Percentiles rank a stretch among this genome's conserved stretches.
Evolutionary conservation across 345 rosid genomes (phyloP).

Genomic region (Mercurialis annua): DNA sequence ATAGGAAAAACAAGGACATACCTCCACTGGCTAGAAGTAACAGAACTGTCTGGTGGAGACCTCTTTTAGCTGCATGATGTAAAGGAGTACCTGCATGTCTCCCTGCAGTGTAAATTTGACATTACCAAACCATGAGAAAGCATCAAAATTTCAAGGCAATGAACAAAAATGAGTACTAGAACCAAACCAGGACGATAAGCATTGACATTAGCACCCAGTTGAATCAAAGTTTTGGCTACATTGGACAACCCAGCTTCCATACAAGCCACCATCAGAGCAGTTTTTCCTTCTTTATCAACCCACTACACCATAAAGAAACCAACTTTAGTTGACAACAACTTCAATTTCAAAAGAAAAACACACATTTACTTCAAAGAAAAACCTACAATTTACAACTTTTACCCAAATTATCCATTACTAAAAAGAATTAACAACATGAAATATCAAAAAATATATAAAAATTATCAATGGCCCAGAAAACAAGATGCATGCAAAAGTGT

Average conservation of each 20-base stretch:
- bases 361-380: neutral
- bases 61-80: too few relatives aligned
- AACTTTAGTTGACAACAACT: neutral
- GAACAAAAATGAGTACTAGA: neutral
- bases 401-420: neutral
- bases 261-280: slow-evolving; percentile 44
- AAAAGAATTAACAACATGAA: neutral
- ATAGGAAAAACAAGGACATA: slow-evolving; percentile 2
- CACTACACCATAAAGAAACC: slow-evolving; percentile 29
- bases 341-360: neutral
- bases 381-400: neutral
- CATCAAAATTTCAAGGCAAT: too few relatives aligned
- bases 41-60: too few relatives aligned
- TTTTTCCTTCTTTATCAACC: slow-evolving; percentile 47
- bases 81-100: too few relatives aligned
- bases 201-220: slow-evolving; percentile 58
- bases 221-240: slow-evolving; percentile 29
- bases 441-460: too few relatives aligned
- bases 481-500: neutral
- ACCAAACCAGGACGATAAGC: slow-evolving; percentile 81
- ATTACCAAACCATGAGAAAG: too few relatives aligned
- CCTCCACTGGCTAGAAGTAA: slow-evolving; percentile 70
- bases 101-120: too few relatives aligned
- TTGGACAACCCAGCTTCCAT: slow-evolving; percentile 21
- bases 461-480: too few relatives aligned